These are phyloP conservation scores for Penicillium sp. DNA, from an alignment of 2,329 filamentous ascomycete species.

Conservation along the genomic window DNA sequence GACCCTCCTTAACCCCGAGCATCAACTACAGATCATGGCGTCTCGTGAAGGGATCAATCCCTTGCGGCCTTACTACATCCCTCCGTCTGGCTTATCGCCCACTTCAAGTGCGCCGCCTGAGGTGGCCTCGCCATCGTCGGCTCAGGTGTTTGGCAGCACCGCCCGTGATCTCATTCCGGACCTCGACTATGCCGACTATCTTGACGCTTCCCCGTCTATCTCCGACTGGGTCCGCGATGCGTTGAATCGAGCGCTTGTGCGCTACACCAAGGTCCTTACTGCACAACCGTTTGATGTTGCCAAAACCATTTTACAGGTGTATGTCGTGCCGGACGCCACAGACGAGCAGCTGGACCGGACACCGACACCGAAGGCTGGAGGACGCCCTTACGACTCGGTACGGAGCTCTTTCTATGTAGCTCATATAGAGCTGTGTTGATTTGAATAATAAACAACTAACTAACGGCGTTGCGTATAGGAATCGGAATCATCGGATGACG, in stretches of 20 bases:
- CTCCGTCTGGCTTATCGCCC: conserved; percentile 59
- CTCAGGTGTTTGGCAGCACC: conserved; percentile 55
- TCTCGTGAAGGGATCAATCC: conserved; percentile 55
- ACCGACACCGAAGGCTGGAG: conserved; percentile 24
- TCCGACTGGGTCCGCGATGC: conserved; percentile 71
- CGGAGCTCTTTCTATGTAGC: not conserved
- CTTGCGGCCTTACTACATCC: conserved; percentile 59
- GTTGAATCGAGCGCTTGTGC: conserved; percentile 82
- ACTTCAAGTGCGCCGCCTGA: conserved; percentile 34
- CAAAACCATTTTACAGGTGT: conserved; percentile 85
- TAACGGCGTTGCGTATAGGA: conserved; percentile 26
- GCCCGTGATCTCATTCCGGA: conserved; percentile 85
- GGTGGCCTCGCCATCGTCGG: conserved; percentile 39
- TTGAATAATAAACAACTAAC: conserved; percentile 7
- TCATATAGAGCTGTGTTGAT: not conserved
- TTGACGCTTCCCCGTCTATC: conserved; percentile 71
- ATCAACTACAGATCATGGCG: conserved; percentile 41
- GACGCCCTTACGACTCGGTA: conserved; percentile 36
- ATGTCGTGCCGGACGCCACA: conserved; percentile 46
- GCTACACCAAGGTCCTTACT: conserved; percentile 83
- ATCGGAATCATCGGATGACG: conserved; percentile 61
- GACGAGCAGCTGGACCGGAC: conserved; percentile 32
- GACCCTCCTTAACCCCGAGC: conserved; percentile 17
- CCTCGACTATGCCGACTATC: conserved; percentile 85
- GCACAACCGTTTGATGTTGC: conserved; percentile 96